Base-by-base conservation (phyloP, 1,284 basidiomycete genomes). In the Earliella scabrosa region DNA sequence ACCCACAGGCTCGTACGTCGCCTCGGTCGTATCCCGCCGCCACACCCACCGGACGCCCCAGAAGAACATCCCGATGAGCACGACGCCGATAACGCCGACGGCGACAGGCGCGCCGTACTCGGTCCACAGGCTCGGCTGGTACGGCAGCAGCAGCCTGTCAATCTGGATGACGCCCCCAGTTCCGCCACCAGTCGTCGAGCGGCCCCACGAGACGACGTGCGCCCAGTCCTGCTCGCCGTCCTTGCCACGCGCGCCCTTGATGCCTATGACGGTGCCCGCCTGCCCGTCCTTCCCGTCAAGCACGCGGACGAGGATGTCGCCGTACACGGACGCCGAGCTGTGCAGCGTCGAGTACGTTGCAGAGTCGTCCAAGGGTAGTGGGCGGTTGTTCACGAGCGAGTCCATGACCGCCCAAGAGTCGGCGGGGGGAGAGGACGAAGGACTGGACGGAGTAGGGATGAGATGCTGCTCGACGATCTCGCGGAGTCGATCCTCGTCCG, bases 111-210 rank as follows among this genome's bases (percentile, higher is more conserved):
- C 76, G 41, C 89, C 87, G 64, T 87, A 92, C 62, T 82, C 77
- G 49, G 82, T 73, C 82, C 87, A 92, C 91, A 90, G 93, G 14
- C 86, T 80, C 0, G 97, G 94, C 59, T 88, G 77, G 71, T 96
- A 99, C 18, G 97, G 97, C 34, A 87, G 67, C 39, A 98, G 76
- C 9, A 98, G 80, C 23, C 82, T 78, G 75, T 98, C 93, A 60
- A 99, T 89, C 71, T 90, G 83, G 54, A 98, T 82, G 24, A 98
- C 93, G 4, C 97, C 97, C 2, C 95, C 95, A 7, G 77, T 78
- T 45, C 86, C 85, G 21, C 78, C 77, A 11, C 81, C 82, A 4
- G 82, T 84, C 29, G 90, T 93, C 11, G 92, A 88, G 45, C 94
- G 82, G 10, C 97, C 97, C 82, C 91, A 95, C 3, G 80, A 78